Evolutionary conservation across 2,329 filamentous ascomycete species (phyloP), one percentile per base, ranked within the genome.

Genomic region (Trichoderma endophyticum): DNA sequence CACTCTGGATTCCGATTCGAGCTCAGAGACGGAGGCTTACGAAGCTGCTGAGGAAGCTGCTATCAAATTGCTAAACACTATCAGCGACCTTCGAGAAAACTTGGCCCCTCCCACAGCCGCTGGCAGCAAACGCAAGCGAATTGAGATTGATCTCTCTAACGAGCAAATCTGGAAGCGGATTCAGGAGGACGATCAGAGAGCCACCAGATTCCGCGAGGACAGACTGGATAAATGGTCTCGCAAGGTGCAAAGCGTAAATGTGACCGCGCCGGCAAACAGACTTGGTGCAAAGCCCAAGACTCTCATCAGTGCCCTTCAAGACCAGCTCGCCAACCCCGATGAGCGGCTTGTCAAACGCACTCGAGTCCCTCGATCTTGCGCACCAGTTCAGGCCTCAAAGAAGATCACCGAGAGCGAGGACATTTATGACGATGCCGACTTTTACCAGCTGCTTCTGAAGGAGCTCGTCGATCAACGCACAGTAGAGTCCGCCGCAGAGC

Each of bases 351-450:
- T 93, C 74, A 90, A 89, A 77, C 89, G 90, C 59, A 92, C 92
- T 0, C 89, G 88, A 59, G 89, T 90, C 0, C 91, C 93, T 14
- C 89, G 93, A 24, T 94, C 92, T 1, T 95, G 93, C 77, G 93
- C 93, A 0, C 93, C 93, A 0, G 82, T 89, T 0, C 93, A 95
- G 76, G 86, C 87, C 0, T 86, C 86, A 34, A 83, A 83, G 74
- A 88, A 88, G 78, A 78, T 90, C 28, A 81, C 83, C 11, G 87
- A 91, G 75, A 90, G 91, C 77, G 80, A 81, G 1, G 82, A 85
- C 24, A 90, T 97, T 76, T 99, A 96, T 83, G 95, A 98, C 79
- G 96, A 99, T 77, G 93, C 93, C 12, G 91, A 97, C 79, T 98
- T 98, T 81, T 99, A 99, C 83, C 94, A 97, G 80, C 85, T 96